Evolutionary conservation across 495 filamentous ascomycete genomes (phyloP).

Genomic region (Penicillium argentinense): DNA sequence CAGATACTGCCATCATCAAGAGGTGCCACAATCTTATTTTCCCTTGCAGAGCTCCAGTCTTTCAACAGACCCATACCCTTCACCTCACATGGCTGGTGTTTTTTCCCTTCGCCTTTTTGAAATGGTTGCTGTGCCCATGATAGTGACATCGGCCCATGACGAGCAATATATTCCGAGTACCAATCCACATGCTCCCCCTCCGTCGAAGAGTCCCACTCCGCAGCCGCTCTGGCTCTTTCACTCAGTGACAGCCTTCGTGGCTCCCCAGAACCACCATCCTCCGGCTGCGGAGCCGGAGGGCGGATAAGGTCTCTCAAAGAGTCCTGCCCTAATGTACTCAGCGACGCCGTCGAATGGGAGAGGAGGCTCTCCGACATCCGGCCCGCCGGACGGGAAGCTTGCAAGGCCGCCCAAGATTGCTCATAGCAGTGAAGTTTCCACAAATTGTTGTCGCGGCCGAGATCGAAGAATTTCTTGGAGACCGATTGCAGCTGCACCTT

Average conservation of each 20-base stretch:
- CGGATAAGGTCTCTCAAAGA: slow-evolving; percentile 41
- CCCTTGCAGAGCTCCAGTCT: slow-evolving; percentile 46
- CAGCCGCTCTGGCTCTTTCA: slow-evolving; percentile 55
- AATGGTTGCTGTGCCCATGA: slow-evolving; percentile 72
- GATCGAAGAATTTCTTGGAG: slow-evolving; percentile 62
- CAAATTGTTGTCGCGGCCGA: slow-evolving; percentile 71
- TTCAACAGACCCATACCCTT: slow-evolving; percentile 65
- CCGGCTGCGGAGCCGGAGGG: slow-evolving; percentile 21
- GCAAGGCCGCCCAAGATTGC: slow-evolving; percentile 54
- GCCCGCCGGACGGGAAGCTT: slow-evolving; percentile 32
- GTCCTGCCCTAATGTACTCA: slow-evolving; percentile 34
- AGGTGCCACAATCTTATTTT: slow-evolving; percentile 69
- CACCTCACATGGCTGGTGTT: slow-evolving; percentile 49
- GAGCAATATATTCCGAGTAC: slow-evolving; percentile 86
- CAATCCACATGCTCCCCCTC: slow-evolving; percentile 64
- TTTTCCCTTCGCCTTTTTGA: slow-evolving; percentile 23
- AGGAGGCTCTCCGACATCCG: slow-evolving; percentile 30
- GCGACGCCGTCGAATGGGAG: slow-evolving; percentile 26
- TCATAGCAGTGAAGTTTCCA: slow-evolving; percentile 79
- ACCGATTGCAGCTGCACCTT: slow-evolving; percentile 71
- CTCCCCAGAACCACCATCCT: slow-evolving; percentile 10
- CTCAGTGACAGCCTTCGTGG: slow-evolving; percentile 25
- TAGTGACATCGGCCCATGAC: slow-evolving; percentile 69
- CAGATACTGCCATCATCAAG: slow-evolving; percentile 84
- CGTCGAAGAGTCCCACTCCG: slow-evolving; percentile 81